Conservation (phyloP, 805 yeast species). For the Pichia manshurica region DNA sequence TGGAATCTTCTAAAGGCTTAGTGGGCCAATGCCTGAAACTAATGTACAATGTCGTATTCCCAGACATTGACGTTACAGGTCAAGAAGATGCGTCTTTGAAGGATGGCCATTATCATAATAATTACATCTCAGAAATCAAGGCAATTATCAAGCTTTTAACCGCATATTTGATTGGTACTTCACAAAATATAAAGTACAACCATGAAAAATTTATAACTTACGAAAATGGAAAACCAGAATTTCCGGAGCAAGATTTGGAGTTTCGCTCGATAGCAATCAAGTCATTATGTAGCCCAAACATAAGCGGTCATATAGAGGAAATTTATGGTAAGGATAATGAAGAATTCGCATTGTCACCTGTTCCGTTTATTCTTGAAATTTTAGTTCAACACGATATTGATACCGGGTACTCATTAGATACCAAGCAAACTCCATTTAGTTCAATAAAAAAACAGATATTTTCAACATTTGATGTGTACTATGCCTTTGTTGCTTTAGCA, state of each 20-base stretch:
- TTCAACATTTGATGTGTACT: slow-evolving; percentile 34
- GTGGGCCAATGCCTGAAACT: slow-evolving; percentile 6
- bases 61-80: slow-evolving; percentile 1
- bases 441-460: slow-evolving; percentile 26
- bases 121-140: slow-evolving; percentile 10
- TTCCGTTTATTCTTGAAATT: slow-evolving; percentile 46
- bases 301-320: slow-evolving; percentile 37
- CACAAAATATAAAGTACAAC: slow-evolving; percentile 23
- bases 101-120: no score
- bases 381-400: slow-evolving; percentile 35
- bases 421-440: slow-evolving; percentile 19
- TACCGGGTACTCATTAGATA: slow-evolving; percentile 15
- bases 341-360: slow-evolving; percentile 30
- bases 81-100: not conserved
- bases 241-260: slow-evolving; percentile 18
- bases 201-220: slow-evolving; percentile 21
- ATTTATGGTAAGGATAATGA: slow-evolving; percentile 35
- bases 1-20: slow-evolving; percentile 6
- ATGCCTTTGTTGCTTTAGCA: slow-evolving; percentile 43
- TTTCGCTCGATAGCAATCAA: slow-evolving; percentile 34
- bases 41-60: slow-evolving; percentile 7
- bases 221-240: slow-evolving; percentile 8
- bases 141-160: slow-evolving; percentile 24
- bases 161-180: slow-evolving; percentile 32
- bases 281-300: slow-evolving; percentile 40